Percentiles rank a stretch among this genome's conserved stretches.
phyloP scores from a whole-genome alignment of 2,329 filamentous ascomycete genomes.

The Akanthomyces uredinophilus region DNA sequence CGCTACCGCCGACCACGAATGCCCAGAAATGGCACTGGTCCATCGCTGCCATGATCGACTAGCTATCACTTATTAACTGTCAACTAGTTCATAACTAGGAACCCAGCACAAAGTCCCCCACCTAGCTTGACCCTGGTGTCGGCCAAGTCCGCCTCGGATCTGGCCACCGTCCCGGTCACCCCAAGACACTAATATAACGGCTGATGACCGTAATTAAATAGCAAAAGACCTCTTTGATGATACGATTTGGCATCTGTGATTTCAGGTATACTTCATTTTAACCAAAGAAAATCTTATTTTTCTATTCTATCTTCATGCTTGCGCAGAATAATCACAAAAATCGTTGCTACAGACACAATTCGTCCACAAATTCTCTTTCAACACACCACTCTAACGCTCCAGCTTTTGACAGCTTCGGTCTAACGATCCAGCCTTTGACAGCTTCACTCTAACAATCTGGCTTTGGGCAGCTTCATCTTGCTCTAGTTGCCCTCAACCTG shows the following conservation, averaged over 20 bases:
- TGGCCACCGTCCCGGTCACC: not conserved
- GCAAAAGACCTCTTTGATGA: not conserved
- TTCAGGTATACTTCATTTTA: not conserved
- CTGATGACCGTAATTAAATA: not conserved
- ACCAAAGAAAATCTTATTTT: not conserved
- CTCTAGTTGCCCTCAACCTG: conserved; percentile 45
- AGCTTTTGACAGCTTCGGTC: not conserved
- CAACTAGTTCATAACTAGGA: not conserved
- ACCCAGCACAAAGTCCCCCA: not conserved
- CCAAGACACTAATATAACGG: not conserved
- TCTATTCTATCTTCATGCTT: not conserved
- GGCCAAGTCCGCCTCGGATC: conserved; percentile 4
- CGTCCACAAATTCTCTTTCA: not conserved
- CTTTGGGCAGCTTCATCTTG: not conserved
- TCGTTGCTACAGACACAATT: conserved; percentile 3
- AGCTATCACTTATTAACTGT: no score
- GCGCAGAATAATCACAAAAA: not conserved
- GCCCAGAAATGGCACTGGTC: no score
- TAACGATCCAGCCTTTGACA: not conserved
- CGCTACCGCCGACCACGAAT: no score
- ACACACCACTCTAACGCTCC: not conserved
- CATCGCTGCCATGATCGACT: no score
- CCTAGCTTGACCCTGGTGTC: not conserved
- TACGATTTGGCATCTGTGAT: not conserved
- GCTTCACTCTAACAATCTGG: not conserved